Evolutionary conservation across 176 grass and related monocot species (phyloP).

Genomic region (Aechmea fasciata): DNA sequence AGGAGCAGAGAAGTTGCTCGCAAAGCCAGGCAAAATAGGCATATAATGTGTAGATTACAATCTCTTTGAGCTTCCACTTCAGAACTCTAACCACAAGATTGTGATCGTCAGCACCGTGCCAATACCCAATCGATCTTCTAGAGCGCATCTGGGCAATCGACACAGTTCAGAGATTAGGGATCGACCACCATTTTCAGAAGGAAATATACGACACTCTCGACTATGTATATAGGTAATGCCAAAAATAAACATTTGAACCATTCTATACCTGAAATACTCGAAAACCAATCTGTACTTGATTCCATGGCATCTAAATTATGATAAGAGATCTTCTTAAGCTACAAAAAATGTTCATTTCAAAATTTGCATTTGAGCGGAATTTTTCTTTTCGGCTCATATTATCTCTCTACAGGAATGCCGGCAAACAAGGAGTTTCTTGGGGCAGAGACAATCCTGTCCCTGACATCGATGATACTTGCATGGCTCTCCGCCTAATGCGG

Average conservation of each 20-base stretch:
- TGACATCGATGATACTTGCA: conserved; percentile 50
- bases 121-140: conserved; percentile 28
- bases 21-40: too few relatives aligned
- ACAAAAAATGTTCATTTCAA: too few relatives aligned
- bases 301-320: too few relatives aligned
- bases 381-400: background rate
- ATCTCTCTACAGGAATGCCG: background rate
- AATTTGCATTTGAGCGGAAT: too few relatives aligned
- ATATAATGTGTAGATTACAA: background rate
- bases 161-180: conserved; percentile 36
- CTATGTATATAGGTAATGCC: conserved; percentile 8
- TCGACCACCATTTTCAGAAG: conserved; percentile 29
- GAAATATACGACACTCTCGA: conserved; percentile 26
- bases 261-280: too few relatives aligned
- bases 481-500: conserved; percentile 47
- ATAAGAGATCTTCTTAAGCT: too few relatives aligned
- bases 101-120: conserved; percentile 20
- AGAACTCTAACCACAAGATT: too few relatives aligned
- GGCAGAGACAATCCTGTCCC: background rate
- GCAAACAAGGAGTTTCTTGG: conserved; percentile 14
- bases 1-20: too few relatives aligned
- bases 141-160: conserved; percentile 42
- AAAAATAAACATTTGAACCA: too few relatives aligned
- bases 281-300: too few relatives aligned
- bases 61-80: background rate